These are phyloP conservation scores for Nakazawaea anatomiae DNA, from an alignment of 805 yeast genomes.

Conservation along the genomic window DNA sequence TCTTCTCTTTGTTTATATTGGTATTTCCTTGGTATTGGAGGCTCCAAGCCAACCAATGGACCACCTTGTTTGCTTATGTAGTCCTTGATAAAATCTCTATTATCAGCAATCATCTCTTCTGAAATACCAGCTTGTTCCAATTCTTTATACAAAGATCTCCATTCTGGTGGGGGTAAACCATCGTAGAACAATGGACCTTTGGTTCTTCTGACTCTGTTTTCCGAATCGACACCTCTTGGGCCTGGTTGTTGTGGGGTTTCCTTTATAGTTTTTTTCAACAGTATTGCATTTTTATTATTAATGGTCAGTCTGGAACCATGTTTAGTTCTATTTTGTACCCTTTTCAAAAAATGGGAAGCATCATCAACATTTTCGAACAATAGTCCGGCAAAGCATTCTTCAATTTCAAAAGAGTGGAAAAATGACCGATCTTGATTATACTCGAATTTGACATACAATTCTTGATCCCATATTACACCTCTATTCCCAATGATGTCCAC, in stretches of 20 bases:
- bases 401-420: constrained; percentile 92
- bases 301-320: constrained; percentile 84
- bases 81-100: constrained; percentile 74
- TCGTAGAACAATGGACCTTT: constrained; percentile 68
- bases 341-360: constrained; percentile 79
- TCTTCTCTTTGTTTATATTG: constrained; percentile 25
- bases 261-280: constrained; percentile 50
- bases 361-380: constrained; percentile 85
- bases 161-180: constrained; percentile 76
- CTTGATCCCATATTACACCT: constrained; percentile 98
- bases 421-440: constrained; percentile 92
- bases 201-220: constrained; percentile 49
- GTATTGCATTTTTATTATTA: constrained; percentile 83
- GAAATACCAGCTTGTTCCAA: constrained; percentile 73
- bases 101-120: constrained; percentile 86
- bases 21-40: constrained; percentile 68
- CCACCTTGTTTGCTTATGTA: constrained; percentile 73
- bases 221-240: constrained; percentile 47
- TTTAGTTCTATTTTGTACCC: constrained; percentile 69
- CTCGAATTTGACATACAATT: constrained; percentile 78
- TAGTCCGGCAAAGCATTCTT: constrained; percentile 81
- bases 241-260: constrained; percentile 38
- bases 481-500: constrained; percentile 78
- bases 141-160: constrained; percentile 71
- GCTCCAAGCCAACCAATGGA: constrained; percentile 76